Conservation (phyloP, 2,329 filamentous ascomycete genomes). For the Aspergillus japonicus region DNA sequence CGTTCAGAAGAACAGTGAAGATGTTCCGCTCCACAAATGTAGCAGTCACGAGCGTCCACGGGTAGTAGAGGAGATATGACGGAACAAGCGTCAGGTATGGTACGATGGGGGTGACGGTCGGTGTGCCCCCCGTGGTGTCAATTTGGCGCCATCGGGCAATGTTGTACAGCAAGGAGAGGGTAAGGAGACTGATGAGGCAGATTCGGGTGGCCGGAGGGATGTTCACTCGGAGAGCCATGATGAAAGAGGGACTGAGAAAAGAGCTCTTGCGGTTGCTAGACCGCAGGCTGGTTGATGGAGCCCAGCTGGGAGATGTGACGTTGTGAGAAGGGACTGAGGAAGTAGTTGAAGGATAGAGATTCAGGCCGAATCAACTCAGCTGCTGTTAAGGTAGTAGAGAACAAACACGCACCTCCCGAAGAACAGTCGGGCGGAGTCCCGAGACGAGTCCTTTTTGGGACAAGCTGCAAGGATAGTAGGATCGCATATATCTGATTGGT, state of each 20-base stretch:
- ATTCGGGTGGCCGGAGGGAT: constrained; percentile 87
- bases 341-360: constrained; percentile 7
- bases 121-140: constrained; percentile 58
- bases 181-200: constrained; percentile 70
- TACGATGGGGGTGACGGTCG: constrained; percentile 59
- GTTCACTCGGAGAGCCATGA: constrained; percentile 79
- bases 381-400: no score
- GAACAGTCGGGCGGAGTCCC: no score
- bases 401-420: no score
- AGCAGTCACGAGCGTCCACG: constrained; percentile 86
- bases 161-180: constrained; percentile 76
- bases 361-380: not conserved
- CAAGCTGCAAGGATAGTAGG: constrained; percentile 5
- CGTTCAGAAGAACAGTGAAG: constrained; percentile 76
- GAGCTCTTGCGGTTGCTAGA: constrained; percentile 23
- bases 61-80: constrained; percentile 77
- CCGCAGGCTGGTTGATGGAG: constrained; percentile 21
- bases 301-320: constrained; percentile 6
- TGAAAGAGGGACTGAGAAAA: constrained; percentile 32
- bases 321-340: constrained; percentile 2
- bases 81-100: constrained; percentile 89
- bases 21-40: constrained; percentile 92
- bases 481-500: constrained; percentile 16
- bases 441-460: constrained; percentile 1
- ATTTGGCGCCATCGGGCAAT: constrained; percentile 61